These are phyloP conservation scores for Volvox reticuliferus DNA, from an alignment of 139 green algal genomes.

Conservation along the genomic window DNA sequence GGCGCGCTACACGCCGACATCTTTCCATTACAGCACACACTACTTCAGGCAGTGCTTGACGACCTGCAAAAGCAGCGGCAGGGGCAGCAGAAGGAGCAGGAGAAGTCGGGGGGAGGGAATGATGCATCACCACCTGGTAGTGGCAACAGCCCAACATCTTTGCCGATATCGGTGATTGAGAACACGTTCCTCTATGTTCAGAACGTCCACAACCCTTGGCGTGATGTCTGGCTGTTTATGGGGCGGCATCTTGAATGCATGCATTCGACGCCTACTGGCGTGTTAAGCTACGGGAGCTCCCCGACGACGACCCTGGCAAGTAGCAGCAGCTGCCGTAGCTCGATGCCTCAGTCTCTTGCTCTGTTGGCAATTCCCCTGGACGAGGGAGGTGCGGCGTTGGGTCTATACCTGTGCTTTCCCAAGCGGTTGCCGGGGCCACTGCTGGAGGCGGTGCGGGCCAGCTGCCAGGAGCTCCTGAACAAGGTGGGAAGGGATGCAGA, in stretches of 20 bases:
- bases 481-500: neutral
- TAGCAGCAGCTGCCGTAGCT: neutral
- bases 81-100: too few species aligned
- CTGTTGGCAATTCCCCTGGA: neutral
- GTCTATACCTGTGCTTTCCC: slow-evolving; percentile 25
- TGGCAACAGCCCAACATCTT: too few species aligned
- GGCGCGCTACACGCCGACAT: neutral
- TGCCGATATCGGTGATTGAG: neutral
- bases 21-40: neutral
- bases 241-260: neutral
- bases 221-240: slow-evolving; percentile 8
- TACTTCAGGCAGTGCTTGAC: neutral
- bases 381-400: neutral
- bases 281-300: too few species aligned
- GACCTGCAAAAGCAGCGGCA: neutral
- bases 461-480: slow-evolving; percentile 31
- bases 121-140: too few species aligned
- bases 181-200: neutral
- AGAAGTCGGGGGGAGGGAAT: too few species aligned
- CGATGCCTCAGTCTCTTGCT: neutral
- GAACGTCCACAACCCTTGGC: neutral
- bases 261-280: too few species aligned
- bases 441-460: slow-evolving; percentile 26
- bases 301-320: too few species aligned
- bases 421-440: slow-evolving; percentile 14